Conservation (phyloP, 2,329 filamentous ascomycete genomes). For the Zymoseptoria passerinii region DNA sequence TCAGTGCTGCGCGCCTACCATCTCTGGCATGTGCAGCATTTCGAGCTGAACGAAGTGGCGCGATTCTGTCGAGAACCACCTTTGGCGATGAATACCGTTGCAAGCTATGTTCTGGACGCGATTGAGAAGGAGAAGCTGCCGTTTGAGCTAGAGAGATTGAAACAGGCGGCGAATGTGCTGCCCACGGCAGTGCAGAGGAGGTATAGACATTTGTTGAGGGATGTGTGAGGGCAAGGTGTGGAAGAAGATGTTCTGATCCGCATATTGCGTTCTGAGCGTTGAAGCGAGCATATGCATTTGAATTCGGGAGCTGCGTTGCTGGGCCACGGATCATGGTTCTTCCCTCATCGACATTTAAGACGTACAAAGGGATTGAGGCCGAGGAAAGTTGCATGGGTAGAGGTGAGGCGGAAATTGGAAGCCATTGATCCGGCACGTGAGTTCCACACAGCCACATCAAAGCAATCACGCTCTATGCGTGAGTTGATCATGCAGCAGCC, state of each 20-base stretch:
- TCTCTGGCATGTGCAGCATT: conserved; percentile 52
- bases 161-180: conserved; percentile 19
- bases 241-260: neutral
- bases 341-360: neutral
- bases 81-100: conserved; percentile 48
- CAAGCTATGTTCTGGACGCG: conserved; percentile 51
- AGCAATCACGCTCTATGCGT: neutral
- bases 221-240: neutral
- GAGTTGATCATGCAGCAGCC: neutral
- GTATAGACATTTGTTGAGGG: conserved; percentile 3
- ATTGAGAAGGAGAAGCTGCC: conserved; percentile 45
- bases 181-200: conserved; percentile 14
- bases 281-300: neutral
- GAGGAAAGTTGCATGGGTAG: neutral
- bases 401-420: neutral
- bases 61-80: conserved; percentile 53
- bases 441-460: neutral
- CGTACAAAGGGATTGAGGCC: neutral
- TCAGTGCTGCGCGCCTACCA: conserved; percentile 46
- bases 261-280: neutral
- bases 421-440: neutral
- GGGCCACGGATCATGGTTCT: neutral
- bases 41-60: conserved; percentile 46
- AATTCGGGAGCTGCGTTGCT: neutral
- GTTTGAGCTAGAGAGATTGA: conserved; percentile 33